Conservation (phyloP, 176 grass and related monocot species). For the Phyllostachys edulis region DNA sequence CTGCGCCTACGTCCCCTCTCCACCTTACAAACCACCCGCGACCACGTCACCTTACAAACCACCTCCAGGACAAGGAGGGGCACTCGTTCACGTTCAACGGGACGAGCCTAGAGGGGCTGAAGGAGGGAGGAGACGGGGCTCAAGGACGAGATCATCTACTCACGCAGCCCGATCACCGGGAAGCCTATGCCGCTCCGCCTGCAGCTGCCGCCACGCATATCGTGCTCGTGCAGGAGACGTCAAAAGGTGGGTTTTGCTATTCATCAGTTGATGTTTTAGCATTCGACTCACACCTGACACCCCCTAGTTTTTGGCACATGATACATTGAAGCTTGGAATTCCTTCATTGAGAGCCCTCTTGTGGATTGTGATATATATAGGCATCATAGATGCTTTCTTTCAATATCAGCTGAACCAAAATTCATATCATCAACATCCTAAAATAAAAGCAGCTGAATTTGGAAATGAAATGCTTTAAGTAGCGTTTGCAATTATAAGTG, state of each 20-base stretch:
- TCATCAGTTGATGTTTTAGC: background rate
- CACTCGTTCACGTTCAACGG: constrained; percentile 60
- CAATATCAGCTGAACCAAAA: background rate
- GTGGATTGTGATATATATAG: too few relatives aligned
- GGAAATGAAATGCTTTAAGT: background rate
- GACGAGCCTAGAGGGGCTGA: constrained; percentile 46
- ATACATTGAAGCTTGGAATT: background rate
- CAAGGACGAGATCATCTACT: constrained; percentile 56
- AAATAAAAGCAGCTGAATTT: background rate
- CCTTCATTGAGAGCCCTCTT: background rate
- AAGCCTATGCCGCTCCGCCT: constrained; percentile 65
- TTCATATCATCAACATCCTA: background rate
- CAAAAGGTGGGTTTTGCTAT: constrained; percentile 36
- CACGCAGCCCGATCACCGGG: constrained; percentile 45
- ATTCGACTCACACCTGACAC: background rate
- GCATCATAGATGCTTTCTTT: too few relatives aligned
- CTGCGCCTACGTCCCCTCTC: too few relatives aligned
- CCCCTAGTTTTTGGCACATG: background rate
- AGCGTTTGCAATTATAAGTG: background rate
- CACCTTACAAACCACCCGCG: too few relatives aligned
- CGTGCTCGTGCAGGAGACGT: constrained; percentile 52
- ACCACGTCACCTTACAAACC: too few relatives aligned
- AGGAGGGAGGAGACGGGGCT: constrained; percentile 58
- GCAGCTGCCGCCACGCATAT: constrained; percentile 71
- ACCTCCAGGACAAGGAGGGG: constrained; percentile 25